Evolutionary conservation across 371 early-diverging fungal genomes (phyloP), one percentile per base, ranked within the genome.

Genomic region (Mortierella sp.): DNA sequence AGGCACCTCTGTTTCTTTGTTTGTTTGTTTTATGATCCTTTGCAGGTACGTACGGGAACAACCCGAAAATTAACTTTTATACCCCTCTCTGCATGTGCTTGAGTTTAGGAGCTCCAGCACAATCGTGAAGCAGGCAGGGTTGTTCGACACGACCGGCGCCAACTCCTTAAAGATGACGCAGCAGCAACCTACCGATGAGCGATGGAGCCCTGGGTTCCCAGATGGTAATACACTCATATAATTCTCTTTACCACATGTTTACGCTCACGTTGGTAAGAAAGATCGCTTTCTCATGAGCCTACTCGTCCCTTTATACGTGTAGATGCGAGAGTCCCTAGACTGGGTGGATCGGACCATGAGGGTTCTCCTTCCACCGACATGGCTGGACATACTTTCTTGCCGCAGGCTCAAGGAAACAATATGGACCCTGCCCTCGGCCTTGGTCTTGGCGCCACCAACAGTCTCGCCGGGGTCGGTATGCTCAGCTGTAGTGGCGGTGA

Each of bases 301-400:
- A 27, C 32, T 49, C 43, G 43, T 38, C 12, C 5, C 29, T 74
- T 8, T 21, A 21, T 32, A 1, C 12, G 27, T 24, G 6, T 72
- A 79, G 79, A 79, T 60, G 79, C 79, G 21, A 74, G 27, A 43
- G 79, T 79, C 21, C 79, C 79, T 4, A 49, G 71, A 21, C 21
- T 79, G 41, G 58, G 58, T 38, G 75, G 58, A n/a, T 54, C 46
- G 11, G 75, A 79, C 24, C 2, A 46, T 32, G 68, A 41, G 2
- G 16, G 18, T 35, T 29, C 32, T n/a, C 29, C 44, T 2, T 27
- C 32, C 8, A 32, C 38, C 4, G 43, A 43, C 24, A 21, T 27
- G 24, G 18, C 6, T 3, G 48, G 14, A 14, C n/a, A n/a, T 16
- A 18, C 27, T 3, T 7, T 43, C 12, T 55, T 60, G 60, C 6